Conservation (phyloP, 108 stramenopile species). For the Hondaea fermentalgiana region DNA sequence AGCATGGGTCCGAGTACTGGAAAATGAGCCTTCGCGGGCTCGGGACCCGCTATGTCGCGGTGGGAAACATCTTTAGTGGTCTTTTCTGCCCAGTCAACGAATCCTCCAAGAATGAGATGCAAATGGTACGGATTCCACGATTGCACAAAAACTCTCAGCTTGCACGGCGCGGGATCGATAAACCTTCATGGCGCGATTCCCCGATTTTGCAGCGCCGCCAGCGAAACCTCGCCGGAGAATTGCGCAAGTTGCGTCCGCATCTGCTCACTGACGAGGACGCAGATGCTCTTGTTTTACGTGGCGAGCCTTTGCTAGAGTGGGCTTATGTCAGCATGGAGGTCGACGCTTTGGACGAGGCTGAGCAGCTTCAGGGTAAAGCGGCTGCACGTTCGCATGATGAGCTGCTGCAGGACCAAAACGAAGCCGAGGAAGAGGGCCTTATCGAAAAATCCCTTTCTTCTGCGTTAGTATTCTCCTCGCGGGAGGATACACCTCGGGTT, state of each 20-base stretch:
- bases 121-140: background rate
- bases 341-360: background rate
- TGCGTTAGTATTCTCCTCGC: too few species aligned
- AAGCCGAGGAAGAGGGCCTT: too few species aligned
- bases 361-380: background rate
- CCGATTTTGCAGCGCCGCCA: background rate
- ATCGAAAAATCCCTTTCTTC: too few species aligned
- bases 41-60: background rate
- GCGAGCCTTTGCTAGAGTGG: conserved; percentile 17
- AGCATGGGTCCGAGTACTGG: conserved; percentile 21
- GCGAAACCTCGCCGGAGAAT: background rate
- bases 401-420: too few species aligned
- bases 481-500: too few species aligned
- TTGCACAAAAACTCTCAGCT: background rate
- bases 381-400: too few species aligned
- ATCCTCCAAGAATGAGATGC: background rate
- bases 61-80: conserved; percentile 24
- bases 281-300: background rate
- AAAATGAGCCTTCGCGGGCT: conserved; percentile 20
- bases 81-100: conserved; percentile 23
- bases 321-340: background rate
- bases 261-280: background rate
- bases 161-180: background rate
- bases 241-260: background rate
- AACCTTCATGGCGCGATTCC: background rate